A percentile compares a stretch with the other conserved stretches of the same genome.
phyloP scores from a whole-genome alignment of 179 eudicot species.

The Actinidia chinensis region DNA sequence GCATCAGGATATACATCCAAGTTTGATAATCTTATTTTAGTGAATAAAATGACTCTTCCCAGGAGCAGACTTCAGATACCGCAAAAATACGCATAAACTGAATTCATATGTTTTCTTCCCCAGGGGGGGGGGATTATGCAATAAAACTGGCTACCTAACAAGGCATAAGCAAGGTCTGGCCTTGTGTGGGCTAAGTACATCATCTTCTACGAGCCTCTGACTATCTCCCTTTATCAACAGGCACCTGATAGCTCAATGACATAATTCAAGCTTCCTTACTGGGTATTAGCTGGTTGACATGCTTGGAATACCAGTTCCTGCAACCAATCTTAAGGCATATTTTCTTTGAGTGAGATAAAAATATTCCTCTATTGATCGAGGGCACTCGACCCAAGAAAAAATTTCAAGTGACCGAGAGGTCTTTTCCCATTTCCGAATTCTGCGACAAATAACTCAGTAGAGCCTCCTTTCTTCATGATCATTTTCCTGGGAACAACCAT shows the following conservation, averaged over 20 bases:
- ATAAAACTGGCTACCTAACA: neutral
- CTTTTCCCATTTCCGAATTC: neutral
- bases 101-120: neutral
- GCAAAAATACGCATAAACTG: no score
- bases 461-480: neutral
- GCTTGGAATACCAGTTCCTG: neutral
- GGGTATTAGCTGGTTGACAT: neutral
- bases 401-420: neutral
- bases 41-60: no score
- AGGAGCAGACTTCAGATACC: neutral
- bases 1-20: no score
- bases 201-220: neutral
- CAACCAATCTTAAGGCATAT: neutral
- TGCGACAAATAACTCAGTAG: neutral
- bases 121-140: conserved; percentile 1
- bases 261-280: no score
- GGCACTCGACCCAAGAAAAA: no score
- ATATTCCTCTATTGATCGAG: neutral
- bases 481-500: neutral
- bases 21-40: no score
- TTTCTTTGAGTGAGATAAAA: no score
- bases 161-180: no score
- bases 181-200: neutral
- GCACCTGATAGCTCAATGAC: neutral
- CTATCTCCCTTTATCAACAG: neutral